Evolutionary conservation across 805 yeast species (phyloP).

Genomic region (Starmera caribaea): DNA sequence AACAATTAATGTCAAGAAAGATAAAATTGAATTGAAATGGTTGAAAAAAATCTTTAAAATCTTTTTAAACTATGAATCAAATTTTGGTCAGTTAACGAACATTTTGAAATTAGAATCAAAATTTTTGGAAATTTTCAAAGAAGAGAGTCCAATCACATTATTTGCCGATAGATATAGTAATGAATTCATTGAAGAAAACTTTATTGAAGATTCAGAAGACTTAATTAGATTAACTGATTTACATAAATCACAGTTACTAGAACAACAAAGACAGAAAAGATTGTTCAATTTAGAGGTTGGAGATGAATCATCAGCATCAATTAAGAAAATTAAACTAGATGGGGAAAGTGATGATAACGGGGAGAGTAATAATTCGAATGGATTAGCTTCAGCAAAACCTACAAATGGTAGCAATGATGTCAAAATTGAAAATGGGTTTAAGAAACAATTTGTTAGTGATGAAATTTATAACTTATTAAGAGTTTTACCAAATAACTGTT

Average conservation of each 20-base stretch:
- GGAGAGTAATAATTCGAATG: neutral
- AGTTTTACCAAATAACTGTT: conserved; percentile 44
- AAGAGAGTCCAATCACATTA: conserved; percentile 28
- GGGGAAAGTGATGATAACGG: neutral
- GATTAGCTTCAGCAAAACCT: neutral
- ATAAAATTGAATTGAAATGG: conserved; percentile 20
- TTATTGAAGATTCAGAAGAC: conserved; percentile 11
- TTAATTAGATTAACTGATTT: conserved; percentile 20
- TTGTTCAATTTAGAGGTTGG: conserved; percentile 12
- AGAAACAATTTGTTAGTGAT: conserved; percentile 21
- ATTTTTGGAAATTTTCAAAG: conserved; percentile 56
- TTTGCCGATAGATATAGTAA: conserved; percentile 23
- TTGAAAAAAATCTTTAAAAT: conserved; percentile 41
- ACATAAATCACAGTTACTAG: conserved; percentile 3
- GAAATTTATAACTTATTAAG: conserved; percentile 42
- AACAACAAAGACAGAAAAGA: conserved; percentile 1
- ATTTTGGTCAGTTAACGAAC: conserved; percentile 60
- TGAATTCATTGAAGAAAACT: conserved; percentile 16
- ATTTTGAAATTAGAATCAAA: conserved; percentile 58
- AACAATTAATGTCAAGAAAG: conserved; percentile 40
- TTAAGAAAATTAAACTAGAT: conserved; percentile 1
- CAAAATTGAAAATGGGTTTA: conserved; percentile 1
- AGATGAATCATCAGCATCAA: neutral
- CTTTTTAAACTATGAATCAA: conserved; percentile 60
- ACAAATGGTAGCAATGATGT: conserved; percentile 1